Conservation (phyloP, 1,284 basidiomycete genomes). For the Volvariella surrecta region DNA sequence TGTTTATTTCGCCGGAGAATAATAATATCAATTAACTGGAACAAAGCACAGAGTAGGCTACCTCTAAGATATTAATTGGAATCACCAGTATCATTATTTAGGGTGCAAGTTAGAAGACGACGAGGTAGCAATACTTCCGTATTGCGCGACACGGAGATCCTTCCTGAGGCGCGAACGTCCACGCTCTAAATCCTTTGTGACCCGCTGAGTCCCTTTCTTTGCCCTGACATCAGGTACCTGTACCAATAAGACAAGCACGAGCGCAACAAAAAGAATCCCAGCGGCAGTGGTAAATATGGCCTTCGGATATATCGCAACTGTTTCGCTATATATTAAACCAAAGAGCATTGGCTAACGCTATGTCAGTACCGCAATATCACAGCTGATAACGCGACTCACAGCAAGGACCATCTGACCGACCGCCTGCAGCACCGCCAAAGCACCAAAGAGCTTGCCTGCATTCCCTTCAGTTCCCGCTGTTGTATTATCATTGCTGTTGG, state of each 20-base stretch:
- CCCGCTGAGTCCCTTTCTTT: conserved; percentile 13
- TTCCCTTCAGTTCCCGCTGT: conserved; percentile 12
- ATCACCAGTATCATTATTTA: not conserved
- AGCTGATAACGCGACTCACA: conserved; percentile 31
- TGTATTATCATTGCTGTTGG: conserved; percentile 12
- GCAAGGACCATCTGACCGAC: conserved; percentile 61
- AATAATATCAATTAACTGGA: conserved; percentile 1
- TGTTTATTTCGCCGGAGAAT: not conserved
- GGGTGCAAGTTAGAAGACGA: conserved; percentile 4
- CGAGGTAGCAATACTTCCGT: conserved; percentile 10
- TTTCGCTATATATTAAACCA: conserved; percentile 56
- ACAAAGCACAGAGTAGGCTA: conserved; percentile 4
- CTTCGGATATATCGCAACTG: conserved; percentile 58
- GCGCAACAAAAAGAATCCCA: conserved; percentile 35
- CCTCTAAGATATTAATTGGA: not conserved
- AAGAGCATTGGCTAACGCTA: conserved; percentile 55
- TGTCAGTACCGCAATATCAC: conserved; percentile 4
- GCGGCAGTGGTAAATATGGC: conserved; percentile 56
- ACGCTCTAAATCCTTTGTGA: conserved; percentile 27
- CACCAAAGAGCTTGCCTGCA: conserved; percentile 55
- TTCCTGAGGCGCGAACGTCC: conserved; percentile 51
- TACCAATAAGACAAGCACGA: conserved; percentile 42
- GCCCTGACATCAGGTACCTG: conserved; percentile 25
- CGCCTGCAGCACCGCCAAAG: conserved; percentile 58
- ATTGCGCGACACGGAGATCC: conserved; percentile 30